Base-by-base conservation (phyloP, 331 rosid genomes). In the Saraca asoca region DNA sequence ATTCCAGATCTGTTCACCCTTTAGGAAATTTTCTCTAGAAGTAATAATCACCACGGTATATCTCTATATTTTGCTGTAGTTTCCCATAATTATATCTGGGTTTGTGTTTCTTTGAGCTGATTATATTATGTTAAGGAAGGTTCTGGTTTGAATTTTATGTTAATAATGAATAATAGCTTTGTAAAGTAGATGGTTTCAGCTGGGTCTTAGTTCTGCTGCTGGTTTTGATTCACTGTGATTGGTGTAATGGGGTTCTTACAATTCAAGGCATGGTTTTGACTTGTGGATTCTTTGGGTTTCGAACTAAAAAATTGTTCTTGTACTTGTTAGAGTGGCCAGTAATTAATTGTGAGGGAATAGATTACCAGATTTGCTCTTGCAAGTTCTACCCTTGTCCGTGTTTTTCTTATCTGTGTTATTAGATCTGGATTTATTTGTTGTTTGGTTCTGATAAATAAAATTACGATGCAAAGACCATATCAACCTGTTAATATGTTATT, bases 1-100 rank as follows among this genome's bases (percentile, higher is more conserved):
- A 62, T 68, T 63, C 66, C 20, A 78, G 89, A 83, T 89, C 91
- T 79, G 72, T 65, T 51, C 48, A 64, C 4, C 58, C 37, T 14
- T 46, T 62, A 16, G 41, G 29, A 24, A 52, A 55, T 76, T 59
- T 54, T 10, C 43, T 29, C 5, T 58, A n/a, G 50, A 20, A 29
- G 62, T 29, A 11, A 24, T 58, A 58, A 0, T 45, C 74, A 6
- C 17, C 59, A 1, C 31, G 82, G 83, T 81, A 80, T 55, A 8
- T 58, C 45, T 68, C 17, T 18, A 12, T 54, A 66, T 62, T 64
- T 45, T 46, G 5, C 42, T 72, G n/a, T 50, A 37, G 12, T 19
- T 55, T 52, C 42, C 37, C 4, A 9, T 35, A 29, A 12, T 48
- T 42, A 37, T 3, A 15, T 29, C 46, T 56, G 16, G 13, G 9